Percentiles rank a stretch among this genome's conserved stretches.
Conservation (phyloP, 495 filamentous ascomycete species). For the Tuber calosporum region DNA sequence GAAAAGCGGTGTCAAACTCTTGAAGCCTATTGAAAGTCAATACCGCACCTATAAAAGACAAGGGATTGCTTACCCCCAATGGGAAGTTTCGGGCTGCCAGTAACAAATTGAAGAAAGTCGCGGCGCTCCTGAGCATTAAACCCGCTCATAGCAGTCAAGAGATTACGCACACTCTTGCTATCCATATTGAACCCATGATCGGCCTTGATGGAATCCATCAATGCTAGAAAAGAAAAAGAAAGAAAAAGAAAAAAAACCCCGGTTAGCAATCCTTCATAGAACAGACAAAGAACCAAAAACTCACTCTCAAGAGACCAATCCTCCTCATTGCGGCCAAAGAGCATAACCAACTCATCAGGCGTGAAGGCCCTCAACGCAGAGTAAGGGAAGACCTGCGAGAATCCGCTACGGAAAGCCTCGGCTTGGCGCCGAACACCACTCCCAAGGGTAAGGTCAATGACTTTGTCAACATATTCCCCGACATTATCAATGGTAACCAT, state of each 20-base stretch:
- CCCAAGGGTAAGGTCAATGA: conserved; percentile 85
- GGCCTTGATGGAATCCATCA: conserved; percentile 99
- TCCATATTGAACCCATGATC: conserved; percentile 99
- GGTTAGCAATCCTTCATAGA: conserved; percentile 17
- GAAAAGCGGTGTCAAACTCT: conserved; percentile 91
- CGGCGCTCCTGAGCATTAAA: conserved; percentile 65
- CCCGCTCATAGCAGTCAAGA: conserved; percentile 94
- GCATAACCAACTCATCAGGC: conserved; percentile 88
- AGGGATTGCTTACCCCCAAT: conserved; percentile 71
- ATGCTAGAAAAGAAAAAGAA: conserved; percentile 51
- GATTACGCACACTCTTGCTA: conserved; percentile 88
- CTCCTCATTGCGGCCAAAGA: conserved; percentile 90
- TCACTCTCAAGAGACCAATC: conserved; percentile 97
- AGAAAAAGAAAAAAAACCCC: not conserved
- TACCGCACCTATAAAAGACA: conserved; percentile 15
- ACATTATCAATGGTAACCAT: conserved; percentile 85
- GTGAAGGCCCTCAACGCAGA: conserved; percentile 89
- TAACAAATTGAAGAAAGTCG: conserved; percentile 96
- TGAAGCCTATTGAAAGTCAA: conserved; percentile 64
- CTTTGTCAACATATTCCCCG: conserved; percentile 73
- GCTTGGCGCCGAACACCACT: conserved; percentile 80
- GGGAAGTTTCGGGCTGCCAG: conserved; percentile 94
- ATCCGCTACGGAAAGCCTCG: conserved; percentile 82
- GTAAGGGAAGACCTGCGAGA: conserved; percentile 95
- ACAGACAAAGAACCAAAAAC: conserved; percentile 39